phyloP scores from a whole-genome alignment of 1,284 basidiomycete genomes.

The Austropuccinia psidii region DNA sequence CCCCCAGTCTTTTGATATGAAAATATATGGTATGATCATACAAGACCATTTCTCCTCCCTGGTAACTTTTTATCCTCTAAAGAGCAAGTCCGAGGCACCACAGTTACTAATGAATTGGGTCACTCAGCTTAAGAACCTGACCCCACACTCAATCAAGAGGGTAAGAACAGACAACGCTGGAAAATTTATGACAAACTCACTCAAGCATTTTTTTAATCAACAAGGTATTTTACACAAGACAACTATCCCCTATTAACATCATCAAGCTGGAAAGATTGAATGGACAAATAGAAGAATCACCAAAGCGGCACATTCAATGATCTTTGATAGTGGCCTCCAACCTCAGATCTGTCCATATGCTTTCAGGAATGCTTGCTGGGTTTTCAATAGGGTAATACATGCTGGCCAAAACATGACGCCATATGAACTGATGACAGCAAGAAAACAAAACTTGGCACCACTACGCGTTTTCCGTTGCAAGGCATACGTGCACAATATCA shows the following conservation, averaged over 20 bases:
- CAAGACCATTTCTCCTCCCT: no score
- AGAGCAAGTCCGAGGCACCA: no score
- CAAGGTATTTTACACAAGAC: background rate
- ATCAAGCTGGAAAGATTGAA: background rate
- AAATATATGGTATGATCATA: no score
- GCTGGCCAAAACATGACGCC: background rate
- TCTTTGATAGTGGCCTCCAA: background rate
- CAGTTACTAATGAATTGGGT: no score
- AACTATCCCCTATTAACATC: background rate
- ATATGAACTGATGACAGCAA: background rate
- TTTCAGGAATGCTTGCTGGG: background rate
- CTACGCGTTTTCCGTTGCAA: background rate
- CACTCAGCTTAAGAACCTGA: no score
- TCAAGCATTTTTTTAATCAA: no score
- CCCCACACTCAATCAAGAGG: no score
- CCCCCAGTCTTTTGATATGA: no score
- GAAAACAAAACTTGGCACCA: background rate
- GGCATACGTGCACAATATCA: background rate
- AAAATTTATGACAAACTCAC: no score
- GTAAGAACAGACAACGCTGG: no score
- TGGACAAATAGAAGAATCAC: background rate
- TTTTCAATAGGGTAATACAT: background rate
- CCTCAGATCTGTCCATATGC: background rate
- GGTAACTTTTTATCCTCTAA: no score
- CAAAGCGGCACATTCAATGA: background rate